These are phyloP conservation scores for Leccinum broughii DNA, from an alignment of 768 basidiomycete genomes.

Conservation along the genomic window DNA sequence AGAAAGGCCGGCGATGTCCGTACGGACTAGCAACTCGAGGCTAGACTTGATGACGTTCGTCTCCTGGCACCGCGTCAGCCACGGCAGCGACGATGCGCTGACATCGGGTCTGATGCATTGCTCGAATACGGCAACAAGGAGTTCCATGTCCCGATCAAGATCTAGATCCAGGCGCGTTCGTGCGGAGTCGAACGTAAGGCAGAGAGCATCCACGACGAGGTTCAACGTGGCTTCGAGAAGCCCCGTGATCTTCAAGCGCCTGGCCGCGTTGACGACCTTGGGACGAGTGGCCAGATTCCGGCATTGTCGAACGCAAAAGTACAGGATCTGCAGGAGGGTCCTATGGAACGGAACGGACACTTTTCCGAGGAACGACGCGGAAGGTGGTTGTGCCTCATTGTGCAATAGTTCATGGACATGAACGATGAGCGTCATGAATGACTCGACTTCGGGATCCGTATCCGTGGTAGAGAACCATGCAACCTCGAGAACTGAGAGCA, in stretches of 20 bases:
- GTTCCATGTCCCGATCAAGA: slow-evolving; percentile 78
- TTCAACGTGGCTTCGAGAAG: slow-evolving; percentile 63
- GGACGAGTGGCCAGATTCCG: slow-evolving; percentile 49
- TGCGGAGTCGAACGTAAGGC: slow-evolving; percentile 65
- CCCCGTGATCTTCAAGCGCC: slow-evolving; percentile 56
- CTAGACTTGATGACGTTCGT: slow-evolving; percentile 75
- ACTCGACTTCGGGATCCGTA: slow-evolving; percentile 51
- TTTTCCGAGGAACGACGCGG: slow-evolving; percentile 67
- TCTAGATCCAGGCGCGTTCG: slow-evolving; percentile 56
- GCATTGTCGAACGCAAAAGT: slow-evolving; percentile 70
- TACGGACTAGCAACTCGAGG: slow-evolving; percentile 67
- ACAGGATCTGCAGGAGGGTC: slow-evolving; percentile 75
- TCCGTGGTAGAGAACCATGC: slow-evolving; percentile 70
- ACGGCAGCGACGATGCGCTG: slow-evolving; percentile 65
- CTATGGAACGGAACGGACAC: slow-evolving; percentile 74
- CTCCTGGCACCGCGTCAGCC: slow-evolving; percentile 82
- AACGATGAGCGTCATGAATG: slow-evolving; percentile 61
- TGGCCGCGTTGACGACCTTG: slow-evolving; percentile 57
- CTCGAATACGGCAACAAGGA: slow-evolving; percentile 80
- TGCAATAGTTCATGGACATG: slow-evolving; percentile 65
- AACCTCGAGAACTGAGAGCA: slow-evolving; percentile 77
- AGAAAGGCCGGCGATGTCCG: slow-evolving; percentile 69
- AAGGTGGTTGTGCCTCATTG: slow-evolving; percentile 74
- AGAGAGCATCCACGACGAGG: slow-evolving; percentile 67
- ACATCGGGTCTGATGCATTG: slow-evolving; percentile 73